Base-by-base conservation (phyloP, 2,329 filamentous ascomycete genomes). In the Cytospora paraplurivora region DNA sequence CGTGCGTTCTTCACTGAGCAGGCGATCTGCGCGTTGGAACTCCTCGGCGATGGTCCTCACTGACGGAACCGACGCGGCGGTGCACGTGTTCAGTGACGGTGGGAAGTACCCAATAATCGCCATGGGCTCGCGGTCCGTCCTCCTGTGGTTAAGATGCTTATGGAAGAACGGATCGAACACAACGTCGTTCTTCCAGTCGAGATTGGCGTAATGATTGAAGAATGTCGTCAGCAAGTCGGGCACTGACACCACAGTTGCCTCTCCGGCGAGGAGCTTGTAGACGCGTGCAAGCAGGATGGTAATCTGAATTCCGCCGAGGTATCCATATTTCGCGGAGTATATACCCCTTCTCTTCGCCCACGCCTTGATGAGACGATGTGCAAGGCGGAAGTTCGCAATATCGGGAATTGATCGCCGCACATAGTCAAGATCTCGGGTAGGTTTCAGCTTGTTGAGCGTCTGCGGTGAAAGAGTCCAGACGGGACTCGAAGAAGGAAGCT, bases 291-390 rank as follows among this genome's bases (percentile, higher is more conserved):
- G 76, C 70, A 91, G 77, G 27, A 89, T 74, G 0, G 85, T 82
- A 59, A 91, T 83, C 67, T 90, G 87, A 21, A 89, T 84, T 4
- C 87, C 87, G 7, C 85, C 82, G 0, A 91, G 77, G 65, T 85
- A 88, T 0, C 88, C 88, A 68, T 89, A 89, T 55, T 81, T 85
- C 1, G 86, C 81, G 0, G 85, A 82, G 71, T 90, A 90, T 17
- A 91, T 77, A 1, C 88, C 88, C 7, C 85, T 81, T 12, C 79
- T 75, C 61, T 80, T 79, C 1, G 88, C 85, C 88, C 88, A 91
- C 1, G 80, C 76, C 69, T 84, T 87, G 70, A 91, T 80, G 62
- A 82, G 78, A 1, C 84, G 80, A 68, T 88, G 84, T 0, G 86
- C 85, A 8, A 82, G 69, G 7, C 82, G 81, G 71, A 89, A 91